phyloP scores from a whole-genome alignment of 352 stramenopile genomes.

The Aphanomyces euteiches region DNA sequence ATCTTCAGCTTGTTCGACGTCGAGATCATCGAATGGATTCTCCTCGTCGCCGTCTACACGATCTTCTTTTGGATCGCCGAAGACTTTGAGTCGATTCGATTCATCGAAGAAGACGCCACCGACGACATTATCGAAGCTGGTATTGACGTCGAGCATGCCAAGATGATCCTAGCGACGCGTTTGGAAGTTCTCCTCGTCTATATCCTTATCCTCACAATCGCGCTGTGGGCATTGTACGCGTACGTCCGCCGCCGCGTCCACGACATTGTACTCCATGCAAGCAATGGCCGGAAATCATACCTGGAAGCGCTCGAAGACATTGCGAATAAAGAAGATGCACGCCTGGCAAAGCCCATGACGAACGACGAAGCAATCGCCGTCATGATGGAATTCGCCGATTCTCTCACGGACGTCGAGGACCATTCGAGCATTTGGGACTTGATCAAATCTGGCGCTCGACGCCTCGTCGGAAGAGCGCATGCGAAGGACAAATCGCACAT shows the following conservation, averaged over 20 bases:
- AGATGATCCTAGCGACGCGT: not conserved
- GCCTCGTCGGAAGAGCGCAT: conserved; percentile 4
- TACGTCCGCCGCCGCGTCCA: conserved; percentile 18
- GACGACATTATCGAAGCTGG: not conserved
- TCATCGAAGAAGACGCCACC: not conserved
- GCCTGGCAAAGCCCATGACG: not conserved
- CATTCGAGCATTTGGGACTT: conserved; percentile 28
- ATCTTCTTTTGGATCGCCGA: conserved; percentile 24
- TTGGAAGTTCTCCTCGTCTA: conserved; percentile 1
- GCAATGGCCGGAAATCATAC: conserved; percentile 4
- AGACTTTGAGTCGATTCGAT: not conserved
- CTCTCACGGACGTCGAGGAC: conserved; percentile 21
- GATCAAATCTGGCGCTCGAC: not conserved
- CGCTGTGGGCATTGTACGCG: not conserved
- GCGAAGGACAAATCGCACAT: not conserved
- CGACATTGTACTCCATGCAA: conserved; percentile 24
- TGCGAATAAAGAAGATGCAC: not conserved
- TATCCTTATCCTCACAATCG: conserved; percentile 5
- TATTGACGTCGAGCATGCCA: not conserved
- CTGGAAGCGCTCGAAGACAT: conserved; percentile 12
- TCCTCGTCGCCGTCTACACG: conserved; percentile 24
- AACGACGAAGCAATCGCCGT: not conserved
- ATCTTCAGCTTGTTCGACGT: conserved; percentile 29
- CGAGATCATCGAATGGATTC: conserved; percentile 23
- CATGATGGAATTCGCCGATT: conserved; percentile 22